Evolutionary conservation across 2,329 filamentous ascomycete species (phyloP), one percentile per base, ranked within the genome.

Genomic region (Anisogramma anomala): DNA sequence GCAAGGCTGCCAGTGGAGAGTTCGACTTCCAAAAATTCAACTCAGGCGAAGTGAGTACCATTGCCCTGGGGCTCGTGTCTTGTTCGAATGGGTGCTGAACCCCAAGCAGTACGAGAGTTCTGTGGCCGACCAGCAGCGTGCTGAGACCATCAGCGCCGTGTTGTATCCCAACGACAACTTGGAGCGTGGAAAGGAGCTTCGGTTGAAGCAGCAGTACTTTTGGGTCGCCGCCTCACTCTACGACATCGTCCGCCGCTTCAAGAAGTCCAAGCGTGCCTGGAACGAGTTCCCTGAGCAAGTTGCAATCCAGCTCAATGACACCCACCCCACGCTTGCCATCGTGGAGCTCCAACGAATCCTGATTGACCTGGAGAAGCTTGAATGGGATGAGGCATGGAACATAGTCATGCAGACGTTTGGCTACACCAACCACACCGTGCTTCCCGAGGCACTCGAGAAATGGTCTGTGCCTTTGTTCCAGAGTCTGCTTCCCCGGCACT

Each of bases 11-110:
- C 33, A 89, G 85, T 53, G 91, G 91, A 50, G 91, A 98, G 62
- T 98, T 98, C 50, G 89, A 98, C 66, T 98, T 98, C 66, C 89
- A 95, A 57, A 96, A 96, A 61, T 98, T 98, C 78, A 98, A 98
- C 66, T 91, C 74, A 45, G 91, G 91, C 49, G 45, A 44, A n/a
- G n/a, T n/a, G n/a, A 17, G 3, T 22, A n/a, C 14, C 7, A 22
- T 3, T 22, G 11, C 15, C 17, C 4, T n/a, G 4, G 6, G 20
- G 10, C n/a, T 13, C n/a, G 7, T 2, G 17, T 23, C 32, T 23
- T 11, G 11, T 8, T 18, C 15, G n/a, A 17, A 34, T 4, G 3
- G 4, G 10, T 18, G 15, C 18, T 13, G n/a, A 11, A 27, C 25
- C 10, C n/a, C 10, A 11, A 27, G 10, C 88, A 98, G 54, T 98